Percentiles rank a stretch among this genome's conserved stretches.
Conservation (phyloP, 805 yeast genomes). For the Ogataea saltuana region DNA sequence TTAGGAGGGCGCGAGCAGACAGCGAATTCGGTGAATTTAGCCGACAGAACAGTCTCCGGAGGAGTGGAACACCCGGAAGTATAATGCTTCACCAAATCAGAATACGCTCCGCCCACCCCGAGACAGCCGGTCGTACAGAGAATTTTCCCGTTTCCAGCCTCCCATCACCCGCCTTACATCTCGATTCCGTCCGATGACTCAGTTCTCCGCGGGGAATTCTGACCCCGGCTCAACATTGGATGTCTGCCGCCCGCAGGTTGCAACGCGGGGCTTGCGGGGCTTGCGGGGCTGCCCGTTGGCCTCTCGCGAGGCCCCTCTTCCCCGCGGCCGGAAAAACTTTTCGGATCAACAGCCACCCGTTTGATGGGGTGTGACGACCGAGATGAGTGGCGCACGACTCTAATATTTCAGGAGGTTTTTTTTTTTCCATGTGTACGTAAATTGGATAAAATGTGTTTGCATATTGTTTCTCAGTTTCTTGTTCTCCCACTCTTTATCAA, state of each 20-base stretch:
- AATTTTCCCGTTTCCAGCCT: background rate
- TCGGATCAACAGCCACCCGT: constrained; percentile 6
- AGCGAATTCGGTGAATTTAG: no score
- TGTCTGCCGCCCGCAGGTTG: background rate
- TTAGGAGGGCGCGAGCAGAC: no score
- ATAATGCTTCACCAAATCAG: no score
- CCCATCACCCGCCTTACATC: background rate
- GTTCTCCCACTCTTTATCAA: background rate
- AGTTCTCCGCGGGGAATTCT: background rate
- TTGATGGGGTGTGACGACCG: constrained; percentile 6
- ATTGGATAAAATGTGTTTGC: background rate
- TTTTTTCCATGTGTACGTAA: constrained; percentile 1
- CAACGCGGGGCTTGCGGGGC: background rate
- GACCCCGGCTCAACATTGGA: background rate
- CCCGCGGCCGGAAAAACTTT: constrained; percentile 20
- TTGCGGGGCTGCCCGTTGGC: background rate
- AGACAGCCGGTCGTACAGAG: no score
- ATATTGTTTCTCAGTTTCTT: no score
- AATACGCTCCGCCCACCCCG: no score
- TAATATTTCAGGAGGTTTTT: constrained; percentile 6
- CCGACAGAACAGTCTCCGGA: no score
- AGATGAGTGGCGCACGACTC: background rate
- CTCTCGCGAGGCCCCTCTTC: background rate
- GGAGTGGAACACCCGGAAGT: no score
- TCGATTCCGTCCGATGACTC: no score